Conservation (phyloP, 441 rosid species). For the Caryocar brasiliense region DNA sequence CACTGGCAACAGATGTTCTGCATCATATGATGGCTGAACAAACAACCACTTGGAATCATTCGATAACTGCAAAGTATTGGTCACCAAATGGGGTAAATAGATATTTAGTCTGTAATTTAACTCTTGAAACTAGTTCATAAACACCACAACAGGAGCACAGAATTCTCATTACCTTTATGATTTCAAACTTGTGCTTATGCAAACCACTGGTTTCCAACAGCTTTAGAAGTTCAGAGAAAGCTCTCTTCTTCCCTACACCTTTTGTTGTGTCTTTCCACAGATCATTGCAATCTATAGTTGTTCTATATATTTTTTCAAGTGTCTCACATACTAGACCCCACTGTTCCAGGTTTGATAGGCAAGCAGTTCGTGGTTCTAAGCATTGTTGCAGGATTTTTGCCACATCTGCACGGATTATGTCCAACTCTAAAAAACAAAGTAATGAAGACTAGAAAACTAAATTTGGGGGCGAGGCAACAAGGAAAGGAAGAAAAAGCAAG, state of each 20-base stretch:
- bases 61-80: constrained; percentile 36
- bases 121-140: neutral
- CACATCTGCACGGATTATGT: constrained; percentile 31
- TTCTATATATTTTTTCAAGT: constrained; percentile 42
- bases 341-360: constrained; percentile 31
- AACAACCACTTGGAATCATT: constrained; percentile 50
- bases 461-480: neutral
- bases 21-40: constrained; percentile 60
- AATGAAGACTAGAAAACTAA: neutral
- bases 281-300: constrained; percentile 39
- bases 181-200: constrained; percentile 65
- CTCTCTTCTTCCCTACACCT: constrained; percentile 65
- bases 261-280: constrained; percentile 64
- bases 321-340: constrained; percentile 45
- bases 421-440: constrained; percentile 2
- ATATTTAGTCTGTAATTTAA: constrained; percentile 2
- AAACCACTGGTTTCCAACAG: constrained; percentile 68
- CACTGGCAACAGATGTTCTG: constrained; percentile 52
- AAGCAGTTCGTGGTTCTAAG: constrained; percentile 17
- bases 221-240: constrained; percentile 63
- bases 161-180: constrained; percentile 41
- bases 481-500: neutral
- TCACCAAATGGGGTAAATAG: constrained; percentile 5
- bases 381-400: constrained; percentile 12
- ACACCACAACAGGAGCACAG: neutral